A percentile compares a stretch with the other conserved stretches of the same genome.
These are phyloP conservation scores for Xylariales sp. DNA, from an alignment of 2,329 filamentous ascomycete species.

Conservation along the genomic window DNA sequence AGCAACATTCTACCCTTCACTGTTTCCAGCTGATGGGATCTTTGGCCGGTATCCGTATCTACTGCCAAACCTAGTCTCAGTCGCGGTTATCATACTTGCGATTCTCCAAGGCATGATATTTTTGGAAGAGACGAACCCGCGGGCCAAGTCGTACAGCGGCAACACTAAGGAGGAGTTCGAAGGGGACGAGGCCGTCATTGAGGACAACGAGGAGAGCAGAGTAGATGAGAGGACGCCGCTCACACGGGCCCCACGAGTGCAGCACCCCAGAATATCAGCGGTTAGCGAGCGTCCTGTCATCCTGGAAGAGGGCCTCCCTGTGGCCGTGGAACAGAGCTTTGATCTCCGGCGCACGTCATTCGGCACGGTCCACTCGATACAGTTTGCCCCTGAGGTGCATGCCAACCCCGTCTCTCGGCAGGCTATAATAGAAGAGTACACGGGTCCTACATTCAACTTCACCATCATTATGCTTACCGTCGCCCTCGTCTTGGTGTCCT, in stretches of 20 bases:
- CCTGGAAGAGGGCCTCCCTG: slow-evolving; percentile 51
- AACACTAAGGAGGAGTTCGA: slow-evolving; percentile 34
- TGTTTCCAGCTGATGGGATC: slow-evolving; percentile 55
- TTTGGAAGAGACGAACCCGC: slow-evolving; percentile 60
- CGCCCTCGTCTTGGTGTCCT: slow-evolving; percentile 56
- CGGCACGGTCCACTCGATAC: slow-evolving; percentile 57
- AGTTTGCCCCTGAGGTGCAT: slow-evolving; percentile 44
- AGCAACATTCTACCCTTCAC: slow-evolving; percentile 50
- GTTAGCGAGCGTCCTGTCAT: slow-evolving; percentile 47
- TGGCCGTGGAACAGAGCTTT: slow-evolving; percentile 51
- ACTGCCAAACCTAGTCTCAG: slow-evolving; percentile 74
- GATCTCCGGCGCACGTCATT: slow-evolving; percentile 55
- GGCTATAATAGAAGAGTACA: slow-evolving; percentile 36
- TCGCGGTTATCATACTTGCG: slow-evolving; percentile 70
- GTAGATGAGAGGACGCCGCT: slow-evolving; percentile 48
- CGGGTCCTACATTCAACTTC: slow-evolving; percentile 52
- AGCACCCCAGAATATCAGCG: slow-evolving; percentile 36
- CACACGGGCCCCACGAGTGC: slow-evolving; percentile 22
- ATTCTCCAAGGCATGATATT: slow-evolving; percentile 71
- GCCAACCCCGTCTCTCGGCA: slow-evolving; percentile 15
- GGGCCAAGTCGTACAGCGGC: slow-evolving; percentile 23
- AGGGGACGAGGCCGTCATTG: slow-evolving; percentile 36
- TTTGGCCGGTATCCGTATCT: slow-evolving; percentile 76
- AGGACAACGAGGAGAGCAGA: slow-evolving; percentile 45
- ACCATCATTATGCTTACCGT: slow-evolving; percentile 57